phyloP scores from a whole-genome alignment of 2,329 filamentous ascomycete genomes.

The Blastomyces gilchristii region DNA sequence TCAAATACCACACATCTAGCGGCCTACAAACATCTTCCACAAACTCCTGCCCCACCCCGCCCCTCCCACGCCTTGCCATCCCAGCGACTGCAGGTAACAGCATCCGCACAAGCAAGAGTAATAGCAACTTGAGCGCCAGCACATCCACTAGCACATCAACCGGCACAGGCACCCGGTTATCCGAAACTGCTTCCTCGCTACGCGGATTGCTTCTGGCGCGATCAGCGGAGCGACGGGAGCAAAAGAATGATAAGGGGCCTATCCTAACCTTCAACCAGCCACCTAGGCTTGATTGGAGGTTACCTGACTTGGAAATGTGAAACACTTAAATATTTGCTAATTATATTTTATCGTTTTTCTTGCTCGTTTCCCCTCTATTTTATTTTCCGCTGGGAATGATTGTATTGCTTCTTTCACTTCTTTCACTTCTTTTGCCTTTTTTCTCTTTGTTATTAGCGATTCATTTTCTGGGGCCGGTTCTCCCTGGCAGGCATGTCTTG shows the following conservation, averaged over 20 bases:
- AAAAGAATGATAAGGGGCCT: background rate
- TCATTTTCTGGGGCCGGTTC: background rate
- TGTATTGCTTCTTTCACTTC: background rate
- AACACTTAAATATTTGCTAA: background rate
- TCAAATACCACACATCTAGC: background rate
- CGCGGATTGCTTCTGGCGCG: slow-evolving; percentile 26
- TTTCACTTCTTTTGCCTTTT: background rate
- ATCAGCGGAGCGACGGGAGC: slow-evolving; percentile 15
- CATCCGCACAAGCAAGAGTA: slow-evolving; percentile 9
- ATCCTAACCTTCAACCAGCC: background rate
- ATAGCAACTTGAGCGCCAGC: slow-evolving; percentile 29
- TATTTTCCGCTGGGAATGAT: background rate
- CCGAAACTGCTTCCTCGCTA: slow-evolving; percentile 28
- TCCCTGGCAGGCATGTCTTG: background rate
- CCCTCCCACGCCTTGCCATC: background rate
- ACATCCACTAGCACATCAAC: slow-evolving; percentile 24
- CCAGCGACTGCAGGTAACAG: background rate
- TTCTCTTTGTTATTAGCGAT: background rate
- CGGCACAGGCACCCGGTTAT: slow-evolving; percentile 10
- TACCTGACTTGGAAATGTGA: background rate
- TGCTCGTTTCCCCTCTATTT: background rate
- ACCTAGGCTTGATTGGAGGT: slow-evolving; percentile 10
- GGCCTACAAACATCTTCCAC: background rate
- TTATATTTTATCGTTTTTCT: slow-evolving; percentile 1
- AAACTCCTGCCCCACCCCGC: background rate